Evolutionary conservation across 768 basidiomycete species (phyloP).

Genomic region (Hortiboletus flavorubellus): DNA sequence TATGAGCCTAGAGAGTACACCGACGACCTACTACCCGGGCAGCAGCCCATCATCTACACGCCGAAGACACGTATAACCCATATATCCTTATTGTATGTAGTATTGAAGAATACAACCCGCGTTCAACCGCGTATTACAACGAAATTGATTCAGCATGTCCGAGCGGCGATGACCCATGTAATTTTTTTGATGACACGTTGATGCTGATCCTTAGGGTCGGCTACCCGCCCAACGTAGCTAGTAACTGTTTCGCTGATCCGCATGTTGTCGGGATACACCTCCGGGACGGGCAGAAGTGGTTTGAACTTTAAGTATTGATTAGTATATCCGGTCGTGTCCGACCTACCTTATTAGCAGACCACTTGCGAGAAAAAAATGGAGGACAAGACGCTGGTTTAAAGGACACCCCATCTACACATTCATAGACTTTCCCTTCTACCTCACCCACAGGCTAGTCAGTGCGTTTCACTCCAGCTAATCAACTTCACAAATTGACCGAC

Average conservation of each 20-base stretch:
- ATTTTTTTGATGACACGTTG: not conserved
- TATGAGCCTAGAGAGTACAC: slow-evolving; percentile 13
- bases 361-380: slow-evolving; percentile 12
- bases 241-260: no score
- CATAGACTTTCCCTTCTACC: not conserved
- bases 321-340: slow-evolving; percentile 4
- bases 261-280: no score
- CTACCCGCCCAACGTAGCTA: no score
- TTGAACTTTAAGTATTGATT: not conserved
- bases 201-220: no score
- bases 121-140: slow-evolving; percentile 66
- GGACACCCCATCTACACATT: slow-evolving; percentile 7
- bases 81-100: slow-evolving; percentile 41
- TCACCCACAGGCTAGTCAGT: slow-evolving; percentile 22
- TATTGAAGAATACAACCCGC: slow-evolving; percentile 51
- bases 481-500: slow-evolving; percentile 4
- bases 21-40: slow-evolving; percentile 25
- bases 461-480: slow-evolving; percentile 14
- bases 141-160: slow-evolving; percentile 2
- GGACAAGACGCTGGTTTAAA: not conserved
- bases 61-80: slow-evolving; percentile 21
- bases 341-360: not conserved
- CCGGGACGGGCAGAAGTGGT: no score
- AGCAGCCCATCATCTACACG: slow-evolving; percentile 11
- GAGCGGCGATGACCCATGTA: not conserved